Base-by-base conservation (phyloP, 2,329 filamentous ascomycete genomes). In the Pseudocercospora crystallina region DNA sequence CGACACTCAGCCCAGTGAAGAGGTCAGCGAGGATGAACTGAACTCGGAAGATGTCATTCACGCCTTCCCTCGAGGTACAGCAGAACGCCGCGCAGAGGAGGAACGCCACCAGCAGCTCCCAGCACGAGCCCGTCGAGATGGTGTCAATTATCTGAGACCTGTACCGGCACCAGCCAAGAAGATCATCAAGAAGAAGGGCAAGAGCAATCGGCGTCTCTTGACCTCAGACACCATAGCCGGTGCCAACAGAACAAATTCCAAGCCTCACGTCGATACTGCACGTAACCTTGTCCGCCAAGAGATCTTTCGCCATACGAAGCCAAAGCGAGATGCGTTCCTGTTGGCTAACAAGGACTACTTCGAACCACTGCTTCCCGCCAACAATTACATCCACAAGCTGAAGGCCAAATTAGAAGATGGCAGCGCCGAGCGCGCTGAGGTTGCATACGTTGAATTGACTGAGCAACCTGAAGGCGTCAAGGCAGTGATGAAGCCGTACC, bases 401-500 rank as follows among this genome's bases (percentile, higher is more conserved):
- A 55, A 59, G 34, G 53, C 41, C 5, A 34, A 45, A 9, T 48
- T 49, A 9, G 60, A 12, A 44, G 60, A 47, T 10, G 14, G 26
- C 0, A 49, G 59, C 9, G 30, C 26, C 3, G 43, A 59, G n/a
- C 43, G 51, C 36, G 32, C 43, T 1, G 63, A 69, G 20, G 58
- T 73, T 12, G 63, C 72, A 7, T 77, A 78, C 46, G 50, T 69
- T 41, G 63, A 71, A 7, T 57, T 79, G 3, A 51, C 61, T 3
- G 57, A 69, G 38, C 77, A 80, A 54, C 78, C 55, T 29, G 48
- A 52, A 40, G 73, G 69, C 2, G 71, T 82, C 10, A 75, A 62
- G 1, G 80, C 80, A 0, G 71, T 60, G 0, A 76, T 80, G 65
- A 80, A 80, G 57, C 71, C 75, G 2, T 78, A 80, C 40, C 78